Evolutionary conservation across 371 early-diverging fungal species (phyloP), one percentile per base, ranked within the genome.

Genomic region (Apophysomyces sp.): DNA sequence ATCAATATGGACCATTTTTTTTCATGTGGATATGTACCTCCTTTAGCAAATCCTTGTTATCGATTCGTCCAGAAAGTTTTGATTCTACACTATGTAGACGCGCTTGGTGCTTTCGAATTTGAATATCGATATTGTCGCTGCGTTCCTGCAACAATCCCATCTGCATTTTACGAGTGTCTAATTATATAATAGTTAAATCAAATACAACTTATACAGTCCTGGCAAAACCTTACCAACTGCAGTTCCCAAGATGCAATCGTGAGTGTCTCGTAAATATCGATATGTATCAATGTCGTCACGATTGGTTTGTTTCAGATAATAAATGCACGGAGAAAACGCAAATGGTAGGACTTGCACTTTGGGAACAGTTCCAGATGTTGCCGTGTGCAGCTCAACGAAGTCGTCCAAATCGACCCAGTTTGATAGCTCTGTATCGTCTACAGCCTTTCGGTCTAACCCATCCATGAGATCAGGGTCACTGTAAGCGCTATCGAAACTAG

Each of bases 111-210:
- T 83, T 79, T 28, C 76, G 58, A 53, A 91, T 88, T n/a, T 83
- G 79, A 2, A 75, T 58, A 55, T 86, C 85, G 53, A 91, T 83
- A 30, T 82, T 86, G 21, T 74, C 73, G 52, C 82, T 69, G n/a
- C 91, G 76, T 27, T 75, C 68, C 31, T 73, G 68, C 36, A 86
- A 72, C 4, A 89, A 66, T 8, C 52, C 51, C 37, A 85, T 76
- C 68, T 91, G 91, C 40, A 82, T 74, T 24, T 72, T 72, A 18
- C 78, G 77, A 0, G 87, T 81, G 51, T 84, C 91, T 83, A 57
- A 60, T 30, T 55, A 5, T 21, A 57, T 8, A 52, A 41, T 30
- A 16, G 39, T 36, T 16, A 40, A 13, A n/a, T n/a, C n/a, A 39
- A 60, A 18, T 16, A 27, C 32, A 18, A 28, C 5, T 36, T 30